phyloP scores from a whole-genome alignment of 345 rosid genomes.

The Syzygium oleosum region DNA sequence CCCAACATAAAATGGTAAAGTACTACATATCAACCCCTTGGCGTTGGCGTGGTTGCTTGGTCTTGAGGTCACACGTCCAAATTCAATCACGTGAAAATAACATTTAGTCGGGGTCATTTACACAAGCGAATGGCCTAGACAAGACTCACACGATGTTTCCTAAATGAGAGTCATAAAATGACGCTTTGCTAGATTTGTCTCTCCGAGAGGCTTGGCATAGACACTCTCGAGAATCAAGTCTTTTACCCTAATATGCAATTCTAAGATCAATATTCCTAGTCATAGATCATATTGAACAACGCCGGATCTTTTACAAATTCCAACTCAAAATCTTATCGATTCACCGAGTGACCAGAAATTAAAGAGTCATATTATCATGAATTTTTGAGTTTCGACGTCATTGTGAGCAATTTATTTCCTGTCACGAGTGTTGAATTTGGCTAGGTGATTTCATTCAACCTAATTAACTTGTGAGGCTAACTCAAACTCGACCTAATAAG shows the following conservation, averaged over 20 bases:
- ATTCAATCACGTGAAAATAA: background rate
- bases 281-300: background rate
- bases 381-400: background rate
- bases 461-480: background rate
- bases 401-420: background rate
- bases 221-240: background rate
- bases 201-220: background rate
- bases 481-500: background rate
- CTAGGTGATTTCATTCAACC: background rate
- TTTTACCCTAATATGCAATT: background rate
- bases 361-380: background rate
- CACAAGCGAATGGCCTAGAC: background rate
- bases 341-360: accelerated
- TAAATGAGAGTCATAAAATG: background rate
- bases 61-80: background rate
- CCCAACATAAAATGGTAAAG: background rate
- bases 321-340: background rate
- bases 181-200: background rate
- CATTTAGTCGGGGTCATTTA: background rate
- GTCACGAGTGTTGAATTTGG: background rate
- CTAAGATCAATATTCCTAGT: background rate
- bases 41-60: background rate
- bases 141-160: background rate
- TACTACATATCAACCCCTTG: background rate
- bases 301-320: background rate